A percentile compares a stretch with the other conserved stretches of the same genome.
Evolutionary conservation across 768 basidiomycete species (phyloP).

Genomic region (Trametes cinnabarina): DNA sequence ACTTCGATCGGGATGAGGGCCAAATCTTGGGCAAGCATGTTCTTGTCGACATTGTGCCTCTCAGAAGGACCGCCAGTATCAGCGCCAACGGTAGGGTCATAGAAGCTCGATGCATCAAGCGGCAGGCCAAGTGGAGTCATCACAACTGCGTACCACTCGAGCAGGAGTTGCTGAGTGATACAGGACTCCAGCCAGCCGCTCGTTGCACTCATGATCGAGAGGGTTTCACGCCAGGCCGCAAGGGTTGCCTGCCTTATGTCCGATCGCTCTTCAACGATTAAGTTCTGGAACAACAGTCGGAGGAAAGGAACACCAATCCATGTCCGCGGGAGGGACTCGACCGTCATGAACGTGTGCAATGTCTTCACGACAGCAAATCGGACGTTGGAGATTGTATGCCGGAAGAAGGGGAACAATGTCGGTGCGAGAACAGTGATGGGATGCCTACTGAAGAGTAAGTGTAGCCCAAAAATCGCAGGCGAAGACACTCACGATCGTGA

Average conservation of each 20-base stretch:
- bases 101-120: slow-evolving; percentile 69
- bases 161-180: slow-evolving; percentile 55
- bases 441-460: slow-evolving; percentile 48
- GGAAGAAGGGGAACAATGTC: slow-evolving; percentile 92
- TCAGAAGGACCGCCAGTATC: slow-evolving; percentile 49
- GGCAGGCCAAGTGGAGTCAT: slow-evolving; percentile 88
- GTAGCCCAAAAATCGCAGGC: background rate
- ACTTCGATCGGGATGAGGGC: slow-evolving; percentile 75
- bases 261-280: slow-evolving; percentile 83
- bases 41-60: slow-evolving; percentile 94
- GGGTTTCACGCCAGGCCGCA: slow-evolving; percentile 68
- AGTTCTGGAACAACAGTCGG: slow-evolving; percentile 88
- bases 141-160: slow-evolving; percentile 84
- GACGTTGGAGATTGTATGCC: slow-evolving; percentile 92
- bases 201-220: slow-evolving; percentile 50
- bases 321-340: slow-evolving; percentile 66
- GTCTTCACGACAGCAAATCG: slow-evolving; percentile 91
- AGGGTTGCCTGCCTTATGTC: slow-evolving; percentile 80
- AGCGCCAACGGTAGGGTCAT: slow-evolving; percentile 52
- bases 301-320: slow-evolving; percentile 83
- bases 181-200: slow-evolving; percentile 51
- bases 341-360: slow-evolving; percentile 80
- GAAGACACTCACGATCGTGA: slow-evolving; percentile 61
- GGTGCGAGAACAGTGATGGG: slow-evolving; percentile 82
- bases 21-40: slow-evolving; percentile 88